Conservation (phyloP, 164 flowering plant genomes). For the Berberis thunbergii region DNA sequence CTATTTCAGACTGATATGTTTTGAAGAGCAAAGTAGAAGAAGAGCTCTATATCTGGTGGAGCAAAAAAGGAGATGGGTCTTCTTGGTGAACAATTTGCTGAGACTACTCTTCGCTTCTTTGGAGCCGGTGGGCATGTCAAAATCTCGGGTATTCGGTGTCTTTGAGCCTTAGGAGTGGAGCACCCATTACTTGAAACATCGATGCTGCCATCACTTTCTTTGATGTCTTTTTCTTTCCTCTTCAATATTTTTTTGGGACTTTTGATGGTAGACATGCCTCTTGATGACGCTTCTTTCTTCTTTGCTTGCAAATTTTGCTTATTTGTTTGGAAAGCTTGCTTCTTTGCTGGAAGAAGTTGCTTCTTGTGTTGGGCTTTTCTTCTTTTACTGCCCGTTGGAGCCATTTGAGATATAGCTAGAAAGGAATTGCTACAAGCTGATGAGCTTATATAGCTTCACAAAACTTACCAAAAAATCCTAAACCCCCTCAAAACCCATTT, state of each 20-base stretch:
- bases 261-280: conserved; percentile 1
- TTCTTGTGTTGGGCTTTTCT: not conserved
- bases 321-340: not conserved
- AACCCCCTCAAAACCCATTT: not conserved
- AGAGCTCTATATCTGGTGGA: conserved; percentile 40
- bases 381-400: not conserved
- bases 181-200: conserved; percentile 9
- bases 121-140: conserved; percentile 51
- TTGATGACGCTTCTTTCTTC: not conserved
- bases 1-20: conserved; percentile 12
- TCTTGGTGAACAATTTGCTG: conserved; percentile 12
- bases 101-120: conserved; percentile 27
- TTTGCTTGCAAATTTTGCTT: no score
- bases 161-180: conserved; percentile 35
- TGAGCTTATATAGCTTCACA: not conserved
- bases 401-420: not conserved
- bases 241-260: not conserved
- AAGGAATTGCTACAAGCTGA: not conserved
- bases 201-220: not conserved
- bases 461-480: not conserved
- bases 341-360: conserved; percentile 1
- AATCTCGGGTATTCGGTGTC: conserved; percentile 28
- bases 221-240: not conserved
- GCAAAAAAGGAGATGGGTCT: conserved; percentile 27
- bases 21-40: conserved; percentile 35